Evolutionary conservation across 2,329 filamentous ascomycete species (phyloP), one percentile per base, ranked within the genome.

Genomic region (Zopfia rhizophila): DNA sequence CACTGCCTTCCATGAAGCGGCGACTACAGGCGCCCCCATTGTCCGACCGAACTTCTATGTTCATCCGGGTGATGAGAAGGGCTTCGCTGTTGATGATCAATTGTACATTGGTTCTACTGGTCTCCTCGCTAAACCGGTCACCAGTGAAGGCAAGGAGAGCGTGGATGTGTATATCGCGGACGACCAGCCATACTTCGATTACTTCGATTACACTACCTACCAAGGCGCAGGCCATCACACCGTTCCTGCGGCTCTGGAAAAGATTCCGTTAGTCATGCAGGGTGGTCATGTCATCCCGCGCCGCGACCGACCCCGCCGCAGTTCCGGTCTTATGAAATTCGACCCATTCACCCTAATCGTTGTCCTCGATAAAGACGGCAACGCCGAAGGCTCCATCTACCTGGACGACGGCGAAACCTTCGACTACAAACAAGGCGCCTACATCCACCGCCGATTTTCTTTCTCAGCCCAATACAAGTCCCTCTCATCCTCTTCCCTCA

Each of bases 341-440:
- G 94, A 99, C 69, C 92, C 95, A 28, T 96, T 96, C 76, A 99
- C 94, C 0, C 83, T 99, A 1, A 86, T 99, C 2, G 79, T 97
- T 2, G 82, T 84, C 0, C 78, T 95, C 12, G 78, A 83, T 57
- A 83, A 84, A 56, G 78, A 82, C 22, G 86, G 88, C 40, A 83
- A 86, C 60, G 91, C 93, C 0, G 82, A 87, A 35, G 94, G 94
- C 19, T 87, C 89, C 36, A 77, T 99, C 6, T 99, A 99, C 65
- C 79, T 91, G 21, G 94, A 99, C 65, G 94, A 99, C 57, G 94
- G 94, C 35, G 92, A 97, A 72, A 89, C 88, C 1, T 99, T 92
- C 58, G 91, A 96, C 43, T 91, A 90, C 66, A 79, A 95, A 70
- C 78, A 85, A 53, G 93, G 92, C 8, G 91, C 91, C 51, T 96